Conservation (phyloP, 1,284 basidiomycete species). For the Pseudozyma pruni region DNA sequence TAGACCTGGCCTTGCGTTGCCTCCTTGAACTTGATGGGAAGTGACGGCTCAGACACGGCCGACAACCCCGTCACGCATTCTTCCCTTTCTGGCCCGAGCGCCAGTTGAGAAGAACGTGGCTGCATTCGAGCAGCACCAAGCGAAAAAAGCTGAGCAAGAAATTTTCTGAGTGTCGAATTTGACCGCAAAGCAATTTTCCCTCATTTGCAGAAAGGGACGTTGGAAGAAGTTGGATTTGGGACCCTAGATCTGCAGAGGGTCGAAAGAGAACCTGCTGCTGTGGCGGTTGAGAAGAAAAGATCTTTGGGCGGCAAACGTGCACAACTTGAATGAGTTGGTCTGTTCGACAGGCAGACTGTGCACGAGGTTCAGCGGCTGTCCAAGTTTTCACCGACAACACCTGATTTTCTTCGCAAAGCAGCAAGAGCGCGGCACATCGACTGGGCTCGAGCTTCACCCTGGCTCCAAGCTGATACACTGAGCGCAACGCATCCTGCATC, state of each 20-base stretch:
- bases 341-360: slow-evolving; percentile 15
- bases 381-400: slow-evolving; percentile 20
- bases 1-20: neutral
- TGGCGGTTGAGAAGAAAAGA: neutral
- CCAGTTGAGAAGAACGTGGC: slow-evolving; percentile 10
- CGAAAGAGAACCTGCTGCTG: neutral
- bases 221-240: neutral
- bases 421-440: slow-evolving; percentile 2
- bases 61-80: slow-evolving; percentile 12
- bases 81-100: slow-evolving; percentile 28
- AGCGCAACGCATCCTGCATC: no score
- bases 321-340: slow-evolving; percentile 4
- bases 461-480: no score
- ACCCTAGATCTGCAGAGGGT: slow-evolving; percentile 7
- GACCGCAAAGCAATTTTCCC: no score
- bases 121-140: neutral
- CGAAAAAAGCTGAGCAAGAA: slow-evolving; percentile 4
- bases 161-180: no score
- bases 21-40: slow-evolving; percentile 3
- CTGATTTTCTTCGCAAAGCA: slow-evolving; percentile 20
- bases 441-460: neutral
- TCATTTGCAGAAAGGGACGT: slow-evolving; percentile 3
- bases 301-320: slow-evolving; percentile 22
- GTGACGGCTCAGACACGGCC: slow-evolving; percentile 26
- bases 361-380: slow-evolving; percentile 1